Evolutionary conservation across 345 rosid genomes (phyloP), one percentile per base, ranked within the genome.

Genomic region (Murraya paniculata): DNA sequence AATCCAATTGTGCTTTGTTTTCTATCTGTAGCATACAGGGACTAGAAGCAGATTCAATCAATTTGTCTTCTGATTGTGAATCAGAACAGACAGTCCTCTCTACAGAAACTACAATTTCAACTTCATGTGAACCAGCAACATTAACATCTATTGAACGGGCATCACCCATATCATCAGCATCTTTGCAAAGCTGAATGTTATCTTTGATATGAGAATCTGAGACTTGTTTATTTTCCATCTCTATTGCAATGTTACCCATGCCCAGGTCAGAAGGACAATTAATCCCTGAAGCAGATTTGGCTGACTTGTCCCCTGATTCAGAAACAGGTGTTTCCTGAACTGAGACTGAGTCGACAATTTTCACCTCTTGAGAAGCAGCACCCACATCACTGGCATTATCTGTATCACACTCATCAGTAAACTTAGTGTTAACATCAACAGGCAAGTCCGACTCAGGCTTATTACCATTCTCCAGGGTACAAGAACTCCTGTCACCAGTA

Each of bases 61-160:
- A 53, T 58, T 71, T 64, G 38, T 76, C 78, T 41, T 55, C 81
- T 50, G 78, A 74, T 45, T 73, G 76, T 27, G 81, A 74, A 74
- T 70, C 79, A 71, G 77, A 30, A 79, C 60, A 64, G 56, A 70
- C 33, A 77, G 69, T 79, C 72, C 66, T 76, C 27, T 86, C 81
- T 78, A 41, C 71, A 10, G 80, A 73, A 57, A 77, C 73, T 35
- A 73, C 67, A 75, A 61, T 62, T 67, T 71, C 80, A 13, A 55
- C 72, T 77, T 81, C 88, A 82, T 58, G 71, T 62, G 86, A 83
- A 73, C 75, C 82, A 76, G 78, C 72, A 64, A 68, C 14, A 35
- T 72, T 64, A 58, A 55, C 21, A 36, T 57, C 64, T 11, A 53
- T 59, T 31, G 58, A n/a, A 22, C 64, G 18, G 19, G 30, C 48